phyloP scores from a whole-genome alignment of 305 asterid genomes.

The Petunia hybrid region DNA sequence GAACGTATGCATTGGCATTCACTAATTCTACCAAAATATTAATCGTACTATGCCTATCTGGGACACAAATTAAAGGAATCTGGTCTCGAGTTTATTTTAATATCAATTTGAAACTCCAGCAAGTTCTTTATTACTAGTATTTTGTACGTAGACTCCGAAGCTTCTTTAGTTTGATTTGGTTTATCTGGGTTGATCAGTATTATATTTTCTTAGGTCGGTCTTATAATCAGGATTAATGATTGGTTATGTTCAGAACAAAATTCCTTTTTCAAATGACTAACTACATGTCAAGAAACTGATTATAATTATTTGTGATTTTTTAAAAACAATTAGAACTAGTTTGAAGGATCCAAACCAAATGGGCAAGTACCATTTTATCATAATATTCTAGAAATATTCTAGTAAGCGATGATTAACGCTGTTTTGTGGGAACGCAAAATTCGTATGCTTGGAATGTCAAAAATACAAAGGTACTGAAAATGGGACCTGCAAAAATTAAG shows the following conservation, averaged over 20 bases:
- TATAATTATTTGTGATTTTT: not conserved
- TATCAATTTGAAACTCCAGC: not conserved
- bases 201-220: not conserved
- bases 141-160: no score
- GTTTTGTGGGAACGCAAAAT: slow-evolving; percentile 17
- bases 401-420: slow-evolving; percentile 7
- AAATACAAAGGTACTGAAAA: slow-evolving; percentile 18
- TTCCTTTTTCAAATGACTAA: not conserved
- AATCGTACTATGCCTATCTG: not conserved
- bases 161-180: not conserved
- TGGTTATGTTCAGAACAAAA: not conserved
- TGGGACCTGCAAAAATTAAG: slow-evolving; percentile 3
- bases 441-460: slow-evolving; percentile 15
- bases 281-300: not conserved
- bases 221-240: not conserved
- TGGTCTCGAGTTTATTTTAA: not conserved
- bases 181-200: not conserved
- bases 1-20: not conserved
- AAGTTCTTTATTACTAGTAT: no score
- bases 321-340: not conserved
- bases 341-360: not conserved
- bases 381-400: not conserved
- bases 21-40: not conserved
- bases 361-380: not conserved
- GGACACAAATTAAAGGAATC: not conserved